Conservation (phyloP, 2,329 filamentous ascomycete genomes). For the Nigrospora oryzae region DNA sequence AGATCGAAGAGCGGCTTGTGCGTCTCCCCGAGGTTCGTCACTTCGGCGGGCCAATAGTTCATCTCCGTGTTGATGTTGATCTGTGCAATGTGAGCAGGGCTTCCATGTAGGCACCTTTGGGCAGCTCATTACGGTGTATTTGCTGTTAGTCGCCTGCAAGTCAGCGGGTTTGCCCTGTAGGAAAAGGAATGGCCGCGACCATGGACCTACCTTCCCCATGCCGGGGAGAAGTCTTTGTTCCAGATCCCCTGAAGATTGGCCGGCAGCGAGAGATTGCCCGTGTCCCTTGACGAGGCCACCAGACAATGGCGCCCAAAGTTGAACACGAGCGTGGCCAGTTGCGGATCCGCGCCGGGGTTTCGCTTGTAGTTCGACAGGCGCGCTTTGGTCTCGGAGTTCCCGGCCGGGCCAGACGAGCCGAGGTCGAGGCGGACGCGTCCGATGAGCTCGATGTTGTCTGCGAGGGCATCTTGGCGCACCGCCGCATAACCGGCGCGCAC, state of each 20-base stretch:
- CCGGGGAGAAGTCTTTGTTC: slow-evolving; percentile 15
- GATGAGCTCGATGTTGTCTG: slow-evolving; percentile 11
- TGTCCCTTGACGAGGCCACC: slow-evolving; percentile 14
- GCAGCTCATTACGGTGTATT: slow-evolving; percentile 3
- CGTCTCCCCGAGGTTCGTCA: slow-evolving; percentile 24
- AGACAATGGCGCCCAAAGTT: slow-evolving; percentile 24
- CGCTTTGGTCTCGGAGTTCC: slow-evolving; percentile 3
- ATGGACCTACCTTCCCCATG: slow-evolving; percentile 4
- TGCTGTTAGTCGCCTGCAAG: neutral
- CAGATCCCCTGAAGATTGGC: slow-evolving; percentile 27
- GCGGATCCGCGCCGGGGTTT: slow-evolving; percentile 13
- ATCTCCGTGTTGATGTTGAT: slow-evolving; percentile 13
- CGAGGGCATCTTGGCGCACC: slow-evolving; percentile 7
- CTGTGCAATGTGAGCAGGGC: neutral
- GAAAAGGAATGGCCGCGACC: no score
- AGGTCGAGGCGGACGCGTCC: slow-evolving; percentile 11
- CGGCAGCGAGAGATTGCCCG: slow-evolving; percentile 12
- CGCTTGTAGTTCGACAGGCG: slow-evolving; percentile 6
- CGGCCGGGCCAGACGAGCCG: slow-evolving; percentile 7
- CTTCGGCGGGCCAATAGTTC: slow-evolving; percentile 16
- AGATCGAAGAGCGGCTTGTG: slow-evolving; percentile 28
- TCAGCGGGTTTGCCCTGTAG: no score
- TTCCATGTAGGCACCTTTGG: neutral
- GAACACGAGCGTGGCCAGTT: slow-evolving; percentile 17
- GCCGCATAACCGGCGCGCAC: slow-evolving; percentile 8